These are phyloP conservation scores for Aureobasidium namibiae DNA, from an alignment of 2,329 filamentous ascomycete genomes.

Conservation along the genomic window DNA sequence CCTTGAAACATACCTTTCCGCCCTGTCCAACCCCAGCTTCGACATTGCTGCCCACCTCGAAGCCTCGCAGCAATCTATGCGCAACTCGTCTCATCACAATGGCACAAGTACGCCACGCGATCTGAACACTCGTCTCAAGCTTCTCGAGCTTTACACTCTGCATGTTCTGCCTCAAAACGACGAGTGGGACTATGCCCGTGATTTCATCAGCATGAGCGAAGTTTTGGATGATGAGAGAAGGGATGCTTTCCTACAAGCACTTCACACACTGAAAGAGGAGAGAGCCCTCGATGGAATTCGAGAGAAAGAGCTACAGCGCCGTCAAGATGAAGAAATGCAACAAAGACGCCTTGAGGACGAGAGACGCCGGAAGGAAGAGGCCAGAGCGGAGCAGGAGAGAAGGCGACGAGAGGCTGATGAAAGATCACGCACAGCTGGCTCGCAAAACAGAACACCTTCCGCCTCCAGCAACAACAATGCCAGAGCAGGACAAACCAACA, in stretches of 20 bases:
- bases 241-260: slow-evolving; percentile 78
- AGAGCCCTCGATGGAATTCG: slow-evolving; percentile 62
- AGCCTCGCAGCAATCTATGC: slow-evolving; percentile 29
- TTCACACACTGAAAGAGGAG: slow-evolving; percentile 78
- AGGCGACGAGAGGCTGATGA: slow-evolving; percentile 28
- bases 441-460: background rate
- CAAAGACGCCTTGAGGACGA: slow-evolving; percentile 38
- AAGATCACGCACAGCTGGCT: slow-evolving; percentile 12
- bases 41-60: slow-evolving; percentile 59
- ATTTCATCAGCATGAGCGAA: slow-evolving; percentile 80
- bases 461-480: slow-evolving; percentile 2
- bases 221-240: slow-evolving; percentile 86
- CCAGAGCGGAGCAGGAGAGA: slow-evolving; percentile 31
- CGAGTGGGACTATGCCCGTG: slow-evolving; percentile 90
- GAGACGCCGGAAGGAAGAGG: slow-evolving; percentile 28
- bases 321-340: slow-evolving; percentile 42
- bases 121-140: slow-evolving; percentile 75
- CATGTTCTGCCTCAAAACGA: slow-evolving; percentile 90
- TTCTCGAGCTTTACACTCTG: slow-evolving; percentile 89
- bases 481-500: background rate
- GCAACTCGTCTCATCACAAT: slow-evolving; percentile 10
- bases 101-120: slow-evolving; percentile 71
- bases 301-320: slow-evolving; percentile 54
- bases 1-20: slow-evolving; percentile 80
- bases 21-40: slow-evolving; percentile 63